phyloP scores from a whole-genome alignment of 495 filamentous ascomycete species.

The Penicillium ochrochloron region DNA sequence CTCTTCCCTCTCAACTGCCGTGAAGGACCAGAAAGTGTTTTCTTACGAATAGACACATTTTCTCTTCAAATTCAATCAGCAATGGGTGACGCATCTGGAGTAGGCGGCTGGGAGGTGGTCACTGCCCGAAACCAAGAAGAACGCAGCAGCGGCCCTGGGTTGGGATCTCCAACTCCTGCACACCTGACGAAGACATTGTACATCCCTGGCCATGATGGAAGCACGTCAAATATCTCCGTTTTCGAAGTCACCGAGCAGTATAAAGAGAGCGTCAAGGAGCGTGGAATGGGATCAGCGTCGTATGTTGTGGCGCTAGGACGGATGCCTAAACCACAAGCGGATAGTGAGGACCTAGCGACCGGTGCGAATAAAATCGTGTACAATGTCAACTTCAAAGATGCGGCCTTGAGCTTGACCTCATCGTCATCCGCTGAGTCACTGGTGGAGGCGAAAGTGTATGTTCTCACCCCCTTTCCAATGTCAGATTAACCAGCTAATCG shows the following conservation, averaged over 20 bases:
- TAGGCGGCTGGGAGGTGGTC: background rate
- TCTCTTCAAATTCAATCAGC: background rate
- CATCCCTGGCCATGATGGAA: conserved; percentile 2
- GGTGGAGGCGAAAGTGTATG: conserved; percentile 4
- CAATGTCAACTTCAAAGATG: background rate
- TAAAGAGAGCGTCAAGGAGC: background rate
- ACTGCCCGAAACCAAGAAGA: background rate
- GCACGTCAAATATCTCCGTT: background rate
- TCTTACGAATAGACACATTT: background rate
- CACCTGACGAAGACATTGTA: conserved; percentile 3
- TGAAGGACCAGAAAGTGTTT: background rate
- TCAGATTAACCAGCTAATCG: background rate
- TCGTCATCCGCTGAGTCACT: background rate
- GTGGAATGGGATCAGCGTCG: conserved; percentile 10
- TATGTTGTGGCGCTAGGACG: background rate
- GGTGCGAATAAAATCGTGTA: background rate
- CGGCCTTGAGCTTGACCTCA: background rate
- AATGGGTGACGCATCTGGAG: background rate
- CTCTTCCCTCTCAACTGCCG: no score
- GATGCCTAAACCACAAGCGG: conserved; percentile 2
- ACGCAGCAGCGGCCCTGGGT: background rate
- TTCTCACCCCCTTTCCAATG: background rate
- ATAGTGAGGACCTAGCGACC: background rate
- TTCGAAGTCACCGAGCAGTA: background rate
- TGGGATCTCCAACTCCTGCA: conserved; percentile 1